phyloP scores from a whole-genome alignment of 805 yeast species.

The Myxozyma geophila region DNA sequence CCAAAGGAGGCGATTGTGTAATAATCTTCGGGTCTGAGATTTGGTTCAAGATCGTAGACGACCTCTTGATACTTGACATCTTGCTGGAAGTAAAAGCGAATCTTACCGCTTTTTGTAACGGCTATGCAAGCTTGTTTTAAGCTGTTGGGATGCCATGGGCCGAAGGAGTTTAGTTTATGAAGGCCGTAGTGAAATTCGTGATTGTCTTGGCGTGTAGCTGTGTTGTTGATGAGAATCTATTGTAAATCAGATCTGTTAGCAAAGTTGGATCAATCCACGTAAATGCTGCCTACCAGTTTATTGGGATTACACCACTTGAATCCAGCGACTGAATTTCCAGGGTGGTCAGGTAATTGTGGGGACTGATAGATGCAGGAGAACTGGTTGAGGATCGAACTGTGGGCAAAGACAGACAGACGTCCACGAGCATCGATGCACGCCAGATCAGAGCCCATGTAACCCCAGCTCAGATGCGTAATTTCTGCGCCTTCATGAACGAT shows the following conservation, averaged over 20 bases:
- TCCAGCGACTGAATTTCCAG: constrained; percentile 48
- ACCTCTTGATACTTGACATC: constrained; percentile 36
- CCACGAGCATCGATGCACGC: constrained; percentile 79
- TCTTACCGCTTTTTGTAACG: constrained; percentile 63
- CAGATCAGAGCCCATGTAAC: constrained; percentile 77
- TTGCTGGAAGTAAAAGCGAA: constrained; percentile 54
- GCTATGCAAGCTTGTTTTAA: constrained; percentile 74
- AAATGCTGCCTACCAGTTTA: constrained; percentile 58
- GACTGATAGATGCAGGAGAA: constrained; percentile 38
- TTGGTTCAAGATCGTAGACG: constrained; percentile 35
- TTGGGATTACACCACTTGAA: constrained; percentile 78
- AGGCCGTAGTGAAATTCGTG: constrained; percentile 58
- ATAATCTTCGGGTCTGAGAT: constrained; percentile 31
- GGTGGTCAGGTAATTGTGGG: constrained; percentile 29
- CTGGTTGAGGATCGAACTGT: constrained; percentile 39
- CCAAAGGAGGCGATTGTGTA: constrained; percentile 36
- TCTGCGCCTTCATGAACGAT: constrained; percentile 32
- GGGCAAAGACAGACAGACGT: constrained; percentile 57
- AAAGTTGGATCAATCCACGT: neutral
- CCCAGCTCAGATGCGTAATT: constrained; percentile 63
- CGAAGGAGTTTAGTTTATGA: constrained; percentile 61
- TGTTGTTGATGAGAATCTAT: constrained; percentile 27
- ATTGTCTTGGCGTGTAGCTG: constrained; percentile 31
- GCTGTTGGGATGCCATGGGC: constrained; percentile 68
- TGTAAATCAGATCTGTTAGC: neutral